A percentile compares a stretch with the other conserved stretches of the same genome.
These are phyloP conservation scores for Thraustochytrium striatum DNA, from an alignment of 352 stramenopile genomes.

Conservation along the genomic window DNA sequence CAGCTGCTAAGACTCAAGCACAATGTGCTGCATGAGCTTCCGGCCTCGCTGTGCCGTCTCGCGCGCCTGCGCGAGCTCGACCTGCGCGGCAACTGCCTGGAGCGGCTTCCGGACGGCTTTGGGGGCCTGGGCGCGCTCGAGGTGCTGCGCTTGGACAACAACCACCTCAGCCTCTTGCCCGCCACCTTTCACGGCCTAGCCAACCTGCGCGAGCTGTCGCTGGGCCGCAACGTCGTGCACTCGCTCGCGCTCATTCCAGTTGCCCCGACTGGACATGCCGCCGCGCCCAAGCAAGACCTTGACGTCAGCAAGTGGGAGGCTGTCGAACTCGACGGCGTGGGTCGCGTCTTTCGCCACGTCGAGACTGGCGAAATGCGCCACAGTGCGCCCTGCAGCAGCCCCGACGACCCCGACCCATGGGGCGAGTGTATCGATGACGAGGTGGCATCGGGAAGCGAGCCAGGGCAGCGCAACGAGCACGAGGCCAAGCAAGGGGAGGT, in stretches of 20 bases:
- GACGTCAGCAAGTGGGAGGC: not conserved
- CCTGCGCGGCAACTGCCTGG: not conserved
- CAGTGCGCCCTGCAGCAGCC: not conserved
- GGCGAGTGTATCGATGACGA: not conserved
- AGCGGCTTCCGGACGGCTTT: not conserved
- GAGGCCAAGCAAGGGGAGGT: too few relatives aligned
- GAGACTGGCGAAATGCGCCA: not conserved
- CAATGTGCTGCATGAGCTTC: not conserved
- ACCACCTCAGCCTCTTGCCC: slow-evolving; percentile 3
- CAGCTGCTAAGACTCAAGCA: not conserved
- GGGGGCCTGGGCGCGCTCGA: not conserved
- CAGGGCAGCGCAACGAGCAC: not conserved
- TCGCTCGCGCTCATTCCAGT: slow-evolving; percentile 32
- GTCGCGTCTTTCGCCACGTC: not conserved
- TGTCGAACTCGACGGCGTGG: not conserved
- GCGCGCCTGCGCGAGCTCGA: slow-evolving; percentile 3
- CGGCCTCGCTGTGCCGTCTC: not conserved
- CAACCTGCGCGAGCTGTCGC: not conserved
- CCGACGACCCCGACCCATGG: slow-evolving; percentile 5
- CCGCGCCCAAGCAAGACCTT: not conserved
- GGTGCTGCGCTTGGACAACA: not conserved
- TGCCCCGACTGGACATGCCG: not conserved
- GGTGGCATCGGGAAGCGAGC: not conserved
- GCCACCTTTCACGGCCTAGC: not conserved
- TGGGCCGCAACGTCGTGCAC: slow-evolving; percentile 11